Percentiles rank a stretch among this genome's conserved stretches.
These are phyloP conservation scores for Yamadazyma sp. DNA, from an alignment of 805 yeast species.

Conservation along the genomic window DNA sequence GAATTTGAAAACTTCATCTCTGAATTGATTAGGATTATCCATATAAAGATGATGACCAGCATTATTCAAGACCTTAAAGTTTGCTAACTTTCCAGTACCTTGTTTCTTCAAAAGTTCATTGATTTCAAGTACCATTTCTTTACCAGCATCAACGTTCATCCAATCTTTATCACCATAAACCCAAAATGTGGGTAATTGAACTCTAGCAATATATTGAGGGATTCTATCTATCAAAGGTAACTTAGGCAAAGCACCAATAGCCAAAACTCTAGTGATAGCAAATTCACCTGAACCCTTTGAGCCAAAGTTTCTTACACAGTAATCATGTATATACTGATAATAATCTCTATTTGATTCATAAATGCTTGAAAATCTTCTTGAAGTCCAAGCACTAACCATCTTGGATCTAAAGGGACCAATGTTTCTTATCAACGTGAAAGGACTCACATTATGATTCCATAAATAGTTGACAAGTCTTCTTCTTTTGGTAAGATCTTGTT, in stretches of 20 bases:
- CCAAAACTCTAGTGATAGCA: slow-evolving; percentile 57
- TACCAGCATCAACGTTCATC: slow-evolving; percentile 67
- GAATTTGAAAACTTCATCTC: slow-evolving; percentile 29
- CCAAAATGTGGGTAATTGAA: slow-evolving; percentile 51
- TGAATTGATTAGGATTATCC: slow-evolving; percentile 44
- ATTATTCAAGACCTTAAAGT: slow-evolving; percentile 30
- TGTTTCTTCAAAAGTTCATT: slow-evolving; percentile 24
- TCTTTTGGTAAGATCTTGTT: slow-evolving; percentile 11
- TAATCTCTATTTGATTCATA: slow-evolving; percentile 27
- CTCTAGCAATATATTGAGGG: slow-evolving; percentile 37
- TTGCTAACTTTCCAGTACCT: slow-evolving; percentile 28
- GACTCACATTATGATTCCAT: slow-evolving; percentile 57
- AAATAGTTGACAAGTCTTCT: slow-evolving; percentile 35
- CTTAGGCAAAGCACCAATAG: slow-evolving; percentile 56
- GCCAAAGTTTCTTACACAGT: slow-evolving; percentile 51
- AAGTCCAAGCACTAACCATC: slow-evolving; percentile 53
- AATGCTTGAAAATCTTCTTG: slow-evolving; percentile 41
- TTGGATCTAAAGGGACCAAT: slow-evolving; percentile 55
- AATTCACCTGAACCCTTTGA: slow-evolving; percentile 63
- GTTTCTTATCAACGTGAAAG: slow-evolving; percentile 48
- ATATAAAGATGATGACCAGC: slow-evolving; percentile 58
- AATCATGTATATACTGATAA: slow-evolving; percentile 45
- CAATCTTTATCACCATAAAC: slow-evolving; percentile 68
- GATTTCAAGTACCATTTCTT: slow-evolving; percentile 34
- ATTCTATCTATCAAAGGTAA: slow-evolving; percentile 55